Base-by-base conservation (phyloP, 179 eudicot genomes). In the Dionaea muscipula region DNA sequence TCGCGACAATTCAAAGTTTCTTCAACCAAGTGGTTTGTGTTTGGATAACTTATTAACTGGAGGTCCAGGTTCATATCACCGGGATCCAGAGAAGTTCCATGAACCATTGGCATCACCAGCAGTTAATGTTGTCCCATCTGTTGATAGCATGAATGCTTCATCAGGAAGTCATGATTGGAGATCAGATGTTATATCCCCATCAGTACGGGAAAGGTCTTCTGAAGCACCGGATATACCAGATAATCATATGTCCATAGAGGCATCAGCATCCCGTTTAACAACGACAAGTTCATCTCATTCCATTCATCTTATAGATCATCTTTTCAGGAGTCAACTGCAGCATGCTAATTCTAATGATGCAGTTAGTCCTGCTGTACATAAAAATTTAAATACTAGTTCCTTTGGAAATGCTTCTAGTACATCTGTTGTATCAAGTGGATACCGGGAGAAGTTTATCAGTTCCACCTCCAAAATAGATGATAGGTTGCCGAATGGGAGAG, bases 231-330 rank as follows among this genome's bases (percentile, higher is more conserved):
- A 76, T 31, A 82, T 75, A 55, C 76, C 86, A 44, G 76, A 75
- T 66, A 66, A 40, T 54, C 84, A 79, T 60, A 75, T 85, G 61
- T 74, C 63, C 21, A 69, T 61, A 40, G 95, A 77, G 71, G 85
- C 88, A 55, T 80, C 83, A 71, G 62, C 78, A 18, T 65, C 63
- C 55, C 63, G 51, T 63, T 69, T 56, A 53, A 37, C 69, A 51
- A 55, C 73, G 26, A 22, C 74, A 17, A 51, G 67, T 36, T 45
- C 78, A 57, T 71, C 89, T 36, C 71, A 54, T 38, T 40, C 78
- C 8, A 66, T 68, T 48, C 72, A 72, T 72, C 53, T 52, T 7
- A 66, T 74, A 15, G 55, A 64, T 51, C 55, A 78, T 57, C 66
- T 75, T 38, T 54, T 70, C 39, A 62, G 53, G 57, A 57, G 73